Conservation (phyloP, 768 basidiomycete genomes). For the Leccinum barrowsii region DNA sequence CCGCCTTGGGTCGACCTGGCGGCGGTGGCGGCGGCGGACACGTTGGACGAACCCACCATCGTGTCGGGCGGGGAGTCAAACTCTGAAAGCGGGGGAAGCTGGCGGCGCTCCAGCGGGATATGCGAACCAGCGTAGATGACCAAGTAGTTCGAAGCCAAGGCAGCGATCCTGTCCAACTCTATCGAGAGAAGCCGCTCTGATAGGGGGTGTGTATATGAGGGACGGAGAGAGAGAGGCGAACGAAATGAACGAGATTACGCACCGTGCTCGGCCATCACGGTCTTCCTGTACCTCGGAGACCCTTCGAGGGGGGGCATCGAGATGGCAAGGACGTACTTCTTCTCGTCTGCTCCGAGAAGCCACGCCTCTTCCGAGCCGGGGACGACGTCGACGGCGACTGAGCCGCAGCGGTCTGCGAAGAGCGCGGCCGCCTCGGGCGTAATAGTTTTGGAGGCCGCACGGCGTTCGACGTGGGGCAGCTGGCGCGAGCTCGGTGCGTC, state of each 20-base stretch:
- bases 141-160: conserved; percentile 56
- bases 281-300: conserved; percentile 42
- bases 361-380: conserved; percentile 38
- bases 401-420: conserved; percentile 52
- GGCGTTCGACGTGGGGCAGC: conserved; percentile 52
- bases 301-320: conserved; percentile 49
- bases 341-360: conserved; percentile 30
- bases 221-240: background rate
- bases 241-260: conserved; percentile 17
- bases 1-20: conserved; percentile 43
- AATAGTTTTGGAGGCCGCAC: conserved; percentile 3
- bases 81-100: conserved; percentile 28
- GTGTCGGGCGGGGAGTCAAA: conserved; percentile 27
- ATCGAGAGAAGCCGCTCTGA: conserved; percentile 44
- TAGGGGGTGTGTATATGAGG: conserved; percentile 1
- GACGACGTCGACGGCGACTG: conserved; percentile 42
- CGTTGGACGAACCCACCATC: conserved; percentile 25
- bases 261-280: conserved; percentile 55
- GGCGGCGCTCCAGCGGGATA: conserved; percentile 40
- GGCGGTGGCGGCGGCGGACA: conserved; percentile 20
- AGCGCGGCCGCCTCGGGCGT: conserved; percentile 37
- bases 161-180: conserved; percentile 48
- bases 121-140: conserved; percentile 62
- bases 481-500: conserved; percentile 55
- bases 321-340: conserved; percentile 57